These are phyloP conservation scores for Fusarium sp. DNA, from an alignment of 2,329 filamentous ascomycete species.

Conservation along the genomic window DNA sequence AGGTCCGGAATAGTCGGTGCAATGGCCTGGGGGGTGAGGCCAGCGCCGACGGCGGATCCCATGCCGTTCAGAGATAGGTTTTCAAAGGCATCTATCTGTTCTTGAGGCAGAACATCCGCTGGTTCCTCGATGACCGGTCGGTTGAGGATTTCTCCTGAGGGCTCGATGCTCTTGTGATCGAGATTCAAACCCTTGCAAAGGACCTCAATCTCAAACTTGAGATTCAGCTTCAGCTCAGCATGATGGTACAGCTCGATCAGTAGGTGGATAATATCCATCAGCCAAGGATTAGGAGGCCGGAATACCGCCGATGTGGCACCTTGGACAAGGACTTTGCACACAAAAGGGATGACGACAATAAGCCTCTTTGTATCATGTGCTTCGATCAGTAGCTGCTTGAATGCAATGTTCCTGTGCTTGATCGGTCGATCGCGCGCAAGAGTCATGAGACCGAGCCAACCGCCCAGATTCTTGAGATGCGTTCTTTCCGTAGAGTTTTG, in stretches of 20 bases:
- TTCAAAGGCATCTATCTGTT: constrained; percentile 84
- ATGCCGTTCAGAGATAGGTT: constrained; percentile 83
- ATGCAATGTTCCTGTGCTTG: constrained; percentile 95
- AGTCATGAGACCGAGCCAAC: constrained; percentile 93
- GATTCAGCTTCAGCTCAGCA: constrained; percentile 92
- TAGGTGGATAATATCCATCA: constrained; percentile 94
- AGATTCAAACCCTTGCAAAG: constrained; percentile 91
- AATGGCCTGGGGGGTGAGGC: constrained; percentile 82
- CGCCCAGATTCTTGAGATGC: constrained; percentile 92
- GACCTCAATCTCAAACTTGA: constrained; percentile 99
- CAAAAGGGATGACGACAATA: constrained; percentile 94
- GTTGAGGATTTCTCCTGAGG: constrained; percentile 86
- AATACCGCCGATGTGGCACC: constrained; percentile 89
- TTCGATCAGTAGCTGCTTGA: constrained; percentile 94
- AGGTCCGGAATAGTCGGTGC: constrained; percentile 87
- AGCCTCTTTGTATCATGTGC: constrained; percentile 93
- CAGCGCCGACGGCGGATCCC: constrained; percentile 74
- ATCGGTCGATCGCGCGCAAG: constrained; percentile 95
- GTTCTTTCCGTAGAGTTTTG: constrained; percentile 85
- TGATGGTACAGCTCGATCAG: constrained; percentile 94
- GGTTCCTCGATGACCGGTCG: constrained; percentile 74
- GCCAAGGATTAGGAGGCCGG: constrained; percentile 94
- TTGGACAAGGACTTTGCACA: constrained; percentile 93
- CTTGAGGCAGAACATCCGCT: constrained; percentile 69
- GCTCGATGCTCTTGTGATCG: constrained; percentile 93